Conservation (phyloP, 108 stramenopile genomes). For the Skeletonema potamos region DNA sequence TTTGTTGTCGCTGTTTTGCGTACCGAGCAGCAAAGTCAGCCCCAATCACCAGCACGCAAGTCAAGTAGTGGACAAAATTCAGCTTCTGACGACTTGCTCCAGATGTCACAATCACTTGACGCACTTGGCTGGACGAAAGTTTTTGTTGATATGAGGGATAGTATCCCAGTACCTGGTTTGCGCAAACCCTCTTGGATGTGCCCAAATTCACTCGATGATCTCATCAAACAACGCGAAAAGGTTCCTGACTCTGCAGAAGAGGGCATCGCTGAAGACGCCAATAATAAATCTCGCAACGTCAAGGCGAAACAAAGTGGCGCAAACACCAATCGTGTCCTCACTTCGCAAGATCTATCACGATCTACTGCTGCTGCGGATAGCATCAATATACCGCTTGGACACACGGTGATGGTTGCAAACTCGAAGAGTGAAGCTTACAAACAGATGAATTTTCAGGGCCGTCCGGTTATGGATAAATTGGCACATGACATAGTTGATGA, state of each 20-base stretch:
- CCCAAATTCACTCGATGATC: conserved; percentile 30
- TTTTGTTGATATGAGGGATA: conserved; percentile 76
- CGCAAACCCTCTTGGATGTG: conserved; percentile 38
- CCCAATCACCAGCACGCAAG: not conserved
- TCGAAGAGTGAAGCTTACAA: conserved; percentile 59
- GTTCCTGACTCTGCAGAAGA: conserved; percentile 1
- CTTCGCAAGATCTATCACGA: conserved; percentile 42
- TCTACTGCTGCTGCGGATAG: conserved; percentile 56
- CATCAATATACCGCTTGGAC: conserved; percentile 67
- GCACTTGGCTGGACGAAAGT: conserved; percentile 88
- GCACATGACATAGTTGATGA: conserved; percentile 65
- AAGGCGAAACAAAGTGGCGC: not conserved
- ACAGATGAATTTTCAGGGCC: conserved; percentile 69
- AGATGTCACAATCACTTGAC: conserved; percentile 76
- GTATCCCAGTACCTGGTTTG: conserved; percentile 56
- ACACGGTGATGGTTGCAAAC: conserved; percentile 88
- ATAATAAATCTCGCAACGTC: not conserved
- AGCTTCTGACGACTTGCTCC: conserved; percentile 32
- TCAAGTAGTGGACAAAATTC: not conserved
- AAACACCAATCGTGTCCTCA: conserved; percentile 10
- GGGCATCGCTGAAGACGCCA: not conserved
- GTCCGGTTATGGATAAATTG: conserved; percentile 78
- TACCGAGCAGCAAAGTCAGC: conserved; percentile 25
- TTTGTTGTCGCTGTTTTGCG: conserved; percentile 40
- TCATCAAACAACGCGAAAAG: conserved; percentile 17